Evolutionary conservation across 768 basidiomycete genomes (phyloP).

Genomic region (Candolleomyces eurysporus): DNA sequence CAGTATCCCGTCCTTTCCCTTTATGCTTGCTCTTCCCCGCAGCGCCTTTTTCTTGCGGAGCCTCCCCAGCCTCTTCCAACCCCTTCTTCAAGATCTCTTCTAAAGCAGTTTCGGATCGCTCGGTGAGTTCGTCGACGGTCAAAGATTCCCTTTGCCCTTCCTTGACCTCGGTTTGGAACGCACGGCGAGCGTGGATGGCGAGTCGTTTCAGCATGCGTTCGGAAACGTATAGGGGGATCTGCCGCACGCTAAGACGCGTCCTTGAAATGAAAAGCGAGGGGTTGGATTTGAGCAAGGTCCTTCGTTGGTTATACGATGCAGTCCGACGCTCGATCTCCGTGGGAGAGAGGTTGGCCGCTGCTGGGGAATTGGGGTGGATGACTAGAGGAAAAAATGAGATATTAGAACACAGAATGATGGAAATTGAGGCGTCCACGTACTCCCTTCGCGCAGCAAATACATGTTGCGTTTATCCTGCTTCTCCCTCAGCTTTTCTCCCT

Average conservation of each 20-base stretch:
- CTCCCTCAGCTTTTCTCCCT: constrained; percentile 77
- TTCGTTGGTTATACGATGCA: constrained; percentile 81
- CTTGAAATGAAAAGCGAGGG: constrained; percentile 93
- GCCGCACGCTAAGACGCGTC: constrained; percentile 91
- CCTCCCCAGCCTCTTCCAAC: neutral
- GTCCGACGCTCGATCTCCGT: constrained; percentile 86
- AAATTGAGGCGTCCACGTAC: constrained; percentile 41
- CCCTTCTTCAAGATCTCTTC: no score
- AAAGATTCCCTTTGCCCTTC: constrained; percentile 57
- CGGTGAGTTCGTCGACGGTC: constrained; percentile 68
- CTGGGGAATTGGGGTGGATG: constrained; percentile 84
- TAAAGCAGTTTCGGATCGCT: constrained; percentile 18
- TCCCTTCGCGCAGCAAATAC: constrained; percentile 95
- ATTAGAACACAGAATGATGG: neutral
- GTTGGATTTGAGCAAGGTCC: constrained; percentile 81
- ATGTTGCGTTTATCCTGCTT: constrained; percentile 95
- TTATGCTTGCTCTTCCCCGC: no score
- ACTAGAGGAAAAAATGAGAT: constrained; percentile 53
- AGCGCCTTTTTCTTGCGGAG: no score
- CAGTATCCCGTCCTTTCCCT: no score
- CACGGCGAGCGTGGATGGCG: constrained; percentile 73
- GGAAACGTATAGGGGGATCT: constrained; percentile 86
- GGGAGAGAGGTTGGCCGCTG: constrained; percentile 64
- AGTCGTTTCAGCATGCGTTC: constrained; percentile 90
- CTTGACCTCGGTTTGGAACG: constrained; percentile 79